Percentiles rank a stretch among this genome's conserved stretches.
These are phyloP conservation scores for Naganishia onofrii DNA, from an alignment of 768 basidiomycete genomes.

Conservation along the genomic window DNA sequence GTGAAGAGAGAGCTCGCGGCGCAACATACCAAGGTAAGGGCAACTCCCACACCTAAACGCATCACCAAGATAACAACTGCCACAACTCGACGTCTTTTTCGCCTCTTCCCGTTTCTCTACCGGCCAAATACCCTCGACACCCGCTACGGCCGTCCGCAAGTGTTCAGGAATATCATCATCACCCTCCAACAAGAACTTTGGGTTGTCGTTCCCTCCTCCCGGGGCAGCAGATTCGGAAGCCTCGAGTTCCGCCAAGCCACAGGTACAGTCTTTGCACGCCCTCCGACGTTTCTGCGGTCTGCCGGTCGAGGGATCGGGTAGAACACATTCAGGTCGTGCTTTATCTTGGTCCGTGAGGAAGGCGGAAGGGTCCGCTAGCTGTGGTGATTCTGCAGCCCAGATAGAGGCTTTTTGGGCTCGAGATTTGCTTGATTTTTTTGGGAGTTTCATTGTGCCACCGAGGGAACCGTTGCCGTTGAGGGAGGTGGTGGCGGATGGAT, in stretches of 20 bases:
- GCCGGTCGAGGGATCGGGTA: slow-evolving; percentile 37
- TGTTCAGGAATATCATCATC: slow-evolving; percentile 56
- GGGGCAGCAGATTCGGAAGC: slow-evolving; percentile 66
- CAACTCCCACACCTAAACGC: slow-evolving; percentile 95
- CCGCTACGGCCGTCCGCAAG: slow-evolving; percentile 45
- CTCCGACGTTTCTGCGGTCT: slow-evolving; percentile 48
- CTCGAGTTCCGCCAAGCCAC: slow-evolving; percentile 91
- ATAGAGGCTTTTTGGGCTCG: slow-evolving; percentile 76
- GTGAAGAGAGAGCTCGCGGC: too few relatives aligned
- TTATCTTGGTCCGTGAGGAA: slow-evolving; percentile 82
- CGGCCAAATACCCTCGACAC: slow-evolving; percentile 51
- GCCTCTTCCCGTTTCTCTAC: slow-evolving; percentile 47
- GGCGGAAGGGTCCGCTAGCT: slow-evolving; percentile 66
- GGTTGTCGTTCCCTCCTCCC: slow-evolving; percentile 46
- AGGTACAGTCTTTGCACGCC: slow-evolving; percentile 95
- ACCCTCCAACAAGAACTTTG: slow-evolving; percentile 56
- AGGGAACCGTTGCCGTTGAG: slow-evolving; percentile 27
- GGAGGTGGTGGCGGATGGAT: slow-evolving; percentile 29
- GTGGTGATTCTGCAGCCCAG: slow-evolving; percentile 74
- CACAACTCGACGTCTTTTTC: slow-evolving; percentile 80
- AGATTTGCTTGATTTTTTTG: slow-evolving; percentile 55
- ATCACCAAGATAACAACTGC: slow-evolving; percentile 95
- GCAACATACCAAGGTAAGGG: slow-evolving; percentile 84
- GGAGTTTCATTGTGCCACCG: slow-evolving; percentile 40
- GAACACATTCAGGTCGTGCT: slow-evolving; percentile 70